Conservation (phyloP, 148 eudicot genomes). For the Spergularia bocconei region DNA sequence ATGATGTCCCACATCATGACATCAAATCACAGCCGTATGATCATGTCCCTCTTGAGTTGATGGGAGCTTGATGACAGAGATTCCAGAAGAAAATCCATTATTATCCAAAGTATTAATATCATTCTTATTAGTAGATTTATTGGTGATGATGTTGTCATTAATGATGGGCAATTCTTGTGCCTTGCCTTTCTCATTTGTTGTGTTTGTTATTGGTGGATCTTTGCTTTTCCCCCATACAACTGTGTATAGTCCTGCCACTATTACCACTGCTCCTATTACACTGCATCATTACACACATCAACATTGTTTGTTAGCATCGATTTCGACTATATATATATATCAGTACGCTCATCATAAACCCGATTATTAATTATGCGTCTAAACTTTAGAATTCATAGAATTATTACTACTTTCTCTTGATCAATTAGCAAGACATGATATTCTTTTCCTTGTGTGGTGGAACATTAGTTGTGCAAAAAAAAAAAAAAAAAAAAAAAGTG, state of each 20-base stretch:
- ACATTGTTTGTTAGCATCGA: neutral
- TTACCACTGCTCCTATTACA: constrained; percentile 58
- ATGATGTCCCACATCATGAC: no score
- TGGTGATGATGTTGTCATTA: constrained; percentile 4
- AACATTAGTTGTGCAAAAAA: constrained; percentile 5
- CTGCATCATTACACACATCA: constrained; percentile 35
- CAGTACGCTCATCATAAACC: no score
- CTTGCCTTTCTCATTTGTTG: constrained; percentile 25
- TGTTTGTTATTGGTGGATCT: constrained; percentile 31
- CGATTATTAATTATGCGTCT: no score
- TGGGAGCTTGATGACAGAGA: constrained; percentile 27
- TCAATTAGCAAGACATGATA: neutral
- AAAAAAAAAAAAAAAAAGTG: neutral
- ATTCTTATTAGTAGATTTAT: constrained; percentile 9
- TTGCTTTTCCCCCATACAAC: constrained; percentile 88
- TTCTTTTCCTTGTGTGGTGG: neutral
- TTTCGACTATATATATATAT: no score
- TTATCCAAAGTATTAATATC: constrained; percentile 7
- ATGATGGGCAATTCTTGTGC: constrained; percentile 46
- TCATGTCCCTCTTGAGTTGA: constrained; percentile 13
- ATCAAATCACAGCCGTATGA: neutral
- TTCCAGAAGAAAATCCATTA: constrained; percentile 17
- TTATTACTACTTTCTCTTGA: no score
- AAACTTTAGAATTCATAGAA: no score
- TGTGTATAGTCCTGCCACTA: constrained; percentile 58